These are phyloP conservation scores for Angomonas ambiguus DNA, from an alignment of 208 protist species.

Conservation along the genomic window DNA sequence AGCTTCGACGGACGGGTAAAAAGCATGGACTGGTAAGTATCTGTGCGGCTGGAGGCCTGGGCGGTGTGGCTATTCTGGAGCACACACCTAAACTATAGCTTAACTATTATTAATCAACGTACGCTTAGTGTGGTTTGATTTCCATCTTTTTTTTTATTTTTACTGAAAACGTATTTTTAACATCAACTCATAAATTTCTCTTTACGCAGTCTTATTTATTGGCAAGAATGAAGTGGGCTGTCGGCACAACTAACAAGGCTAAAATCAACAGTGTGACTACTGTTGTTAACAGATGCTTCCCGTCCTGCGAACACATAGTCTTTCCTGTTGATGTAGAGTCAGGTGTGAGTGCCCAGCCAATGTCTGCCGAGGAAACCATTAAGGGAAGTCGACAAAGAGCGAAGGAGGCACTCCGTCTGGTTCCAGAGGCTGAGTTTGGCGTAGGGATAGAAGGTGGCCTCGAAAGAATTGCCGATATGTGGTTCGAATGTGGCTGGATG, in stretches of 20 bases:
- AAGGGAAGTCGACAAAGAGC: conserved; percentile 47
- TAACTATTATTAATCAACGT: no score
- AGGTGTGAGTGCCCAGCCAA: conserved; percentile 61
- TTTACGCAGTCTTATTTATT: conserved; percentile 4
- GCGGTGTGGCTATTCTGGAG: conserved; percentile 70
- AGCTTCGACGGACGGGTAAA: conserved; percentile 77
- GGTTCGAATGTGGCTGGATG: conserved; percentile 87
- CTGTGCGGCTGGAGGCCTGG: conserved; percentile 84
- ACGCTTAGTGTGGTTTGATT: no score
- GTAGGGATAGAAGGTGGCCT: conserved; percentile 75
- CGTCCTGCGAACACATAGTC: conserved; percentile 39
- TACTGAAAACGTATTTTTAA: background rate
- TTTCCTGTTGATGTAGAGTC: conserved; percentile 35
- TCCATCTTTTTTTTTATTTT: no score
- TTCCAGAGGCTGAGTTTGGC: conserved; percentile 57
- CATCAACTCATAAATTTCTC: background rate
- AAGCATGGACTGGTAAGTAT: conserved; percentile 76
- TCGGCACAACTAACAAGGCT: conserved; percentile 76
- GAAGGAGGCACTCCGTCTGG: conserved; percentile 31
- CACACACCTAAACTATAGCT: conserved; percentile 55
- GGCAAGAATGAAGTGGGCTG: conserved; percentile 31
- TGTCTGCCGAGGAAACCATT: conserved; percentile 70
- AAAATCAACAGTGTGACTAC: conserved; percentile 47
- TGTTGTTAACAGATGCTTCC: conserved; percentile 55
- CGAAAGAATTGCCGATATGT: conserved; percentile 53